Evolutionary conservation across 2,329 filamentous ascomycete species (phyloP).

Genomic region (Stylonectria norvegica): DNA sequence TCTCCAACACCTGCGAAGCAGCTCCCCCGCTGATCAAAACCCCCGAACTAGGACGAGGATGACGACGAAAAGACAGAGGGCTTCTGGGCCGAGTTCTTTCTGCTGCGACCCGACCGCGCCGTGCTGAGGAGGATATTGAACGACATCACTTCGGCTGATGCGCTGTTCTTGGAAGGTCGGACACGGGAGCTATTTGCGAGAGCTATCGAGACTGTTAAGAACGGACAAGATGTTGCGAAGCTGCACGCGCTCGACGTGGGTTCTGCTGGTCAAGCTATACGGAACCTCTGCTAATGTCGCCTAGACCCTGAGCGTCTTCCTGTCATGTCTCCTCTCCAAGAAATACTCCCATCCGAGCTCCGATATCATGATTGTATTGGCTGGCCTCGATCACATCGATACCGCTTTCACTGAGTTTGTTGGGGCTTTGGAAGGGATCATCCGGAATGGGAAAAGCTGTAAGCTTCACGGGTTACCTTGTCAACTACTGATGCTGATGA

Average conservation of each 20-base stretch:
- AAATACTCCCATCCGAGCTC: constrained; percentile 94
- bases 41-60: constrained; percentile 54
- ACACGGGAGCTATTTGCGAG: constrained; percentile 75
- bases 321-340: constrained; percentile 78
- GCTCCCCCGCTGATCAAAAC: constrained; percentile 29
- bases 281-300: constrained; percentile 19
- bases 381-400: constrained; percentile 86
- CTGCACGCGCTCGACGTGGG: constrained; percentile 83
- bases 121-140: constrained; percentile 67
- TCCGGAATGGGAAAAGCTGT: constrained; percentile 72
- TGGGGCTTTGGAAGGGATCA: constrained; percentile 73
- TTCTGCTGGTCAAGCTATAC: neutral
- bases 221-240: constrained; percentile 58
- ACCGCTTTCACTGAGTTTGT: constrained; percentile 86
- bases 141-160: constrained; percentile 67
- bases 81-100: constrained; percentile 96
- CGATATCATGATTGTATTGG: constrained; percentile 86
- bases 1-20: constrained; percentile 12
- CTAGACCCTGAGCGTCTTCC: constrained; percentile 84
- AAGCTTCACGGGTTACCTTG: constrained; percentile 33
- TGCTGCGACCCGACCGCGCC: constrained; percentile 73
- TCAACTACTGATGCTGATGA: constrained; percentile 22
- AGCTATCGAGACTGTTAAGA: constrained; percentile 67
- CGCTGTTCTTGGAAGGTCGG: constrained; percentile 73
- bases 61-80: constrained; percentile 73